Conservation (phyloP, 768 basidiomycete genomes). For the Termitomyces sp. region DNA sequence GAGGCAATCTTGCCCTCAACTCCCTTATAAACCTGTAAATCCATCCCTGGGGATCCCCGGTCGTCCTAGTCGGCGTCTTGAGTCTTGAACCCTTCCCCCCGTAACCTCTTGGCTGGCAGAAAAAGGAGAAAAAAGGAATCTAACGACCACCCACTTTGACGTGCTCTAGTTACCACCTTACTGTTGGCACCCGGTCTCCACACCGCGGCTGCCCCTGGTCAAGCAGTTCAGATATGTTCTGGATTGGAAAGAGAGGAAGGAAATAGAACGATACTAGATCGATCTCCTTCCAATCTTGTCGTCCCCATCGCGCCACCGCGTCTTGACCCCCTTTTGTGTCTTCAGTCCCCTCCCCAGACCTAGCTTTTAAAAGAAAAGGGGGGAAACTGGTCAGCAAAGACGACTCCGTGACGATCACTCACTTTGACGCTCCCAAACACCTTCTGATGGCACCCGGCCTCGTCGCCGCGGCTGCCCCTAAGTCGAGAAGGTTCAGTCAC, state of each 20-base stretch:
- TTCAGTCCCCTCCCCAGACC: background rate
- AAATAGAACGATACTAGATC: background rate
- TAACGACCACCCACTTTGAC: background rate
- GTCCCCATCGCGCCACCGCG: background rate
- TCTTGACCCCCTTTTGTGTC: background rate
- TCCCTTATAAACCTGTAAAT: background rate
- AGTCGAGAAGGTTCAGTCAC: background rate
- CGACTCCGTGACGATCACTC: background rate
- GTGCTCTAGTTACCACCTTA: background rate
- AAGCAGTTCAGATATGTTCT: background rate
- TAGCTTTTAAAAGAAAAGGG: background rate
- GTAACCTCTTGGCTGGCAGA: background rate
- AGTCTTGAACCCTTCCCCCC: background rate
- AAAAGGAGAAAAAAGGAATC: background rate
- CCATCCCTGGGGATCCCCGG: constrained; percentile 2
- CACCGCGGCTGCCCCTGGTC: constrained; percentile 3
- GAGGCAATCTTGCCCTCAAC: constrained; percentile 4
- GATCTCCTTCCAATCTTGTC: no score
- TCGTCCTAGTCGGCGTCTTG: background rate
- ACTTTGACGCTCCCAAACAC: background rate
- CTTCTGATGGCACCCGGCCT: background rate
- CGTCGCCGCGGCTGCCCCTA: constrained; percentile 3
- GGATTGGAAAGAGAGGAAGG: background rate
- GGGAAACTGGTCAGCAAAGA: constrained; percentile 1
- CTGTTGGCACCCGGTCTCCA: constrained; percentile 2